Base-by-base conservation (phyloP, 2,329 filamentous ascomycete genomes). In the Neofusicoccum ribis region DNA sequence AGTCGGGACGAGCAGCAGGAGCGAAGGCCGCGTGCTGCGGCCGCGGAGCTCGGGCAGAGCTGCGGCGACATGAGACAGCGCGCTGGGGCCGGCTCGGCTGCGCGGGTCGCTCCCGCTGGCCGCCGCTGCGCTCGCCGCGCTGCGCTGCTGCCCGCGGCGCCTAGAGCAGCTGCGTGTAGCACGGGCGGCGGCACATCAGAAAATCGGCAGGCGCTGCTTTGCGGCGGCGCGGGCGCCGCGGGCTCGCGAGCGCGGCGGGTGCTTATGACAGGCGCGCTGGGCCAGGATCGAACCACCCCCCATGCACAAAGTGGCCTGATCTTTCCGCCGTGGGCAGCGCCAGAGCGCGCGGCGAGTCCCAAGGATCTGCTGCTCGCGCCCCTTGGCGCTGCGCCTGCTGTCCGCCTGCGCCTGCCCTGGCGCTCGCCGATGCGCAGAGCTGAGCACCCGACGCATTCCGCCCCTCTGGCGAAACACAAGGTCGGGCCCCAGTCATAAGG, bases 401-500 rank as follows among this genome's bases (percentile, higher is more conserved):
- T 47, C 56, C 56, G 56, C 56, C 56, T 60, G 59, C 59, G 56
- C 36, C 27, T 61, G 58, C 58, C 58, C 58, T 62, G 44, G 46
- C 59, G 3, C 46, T 41, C 46, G 11, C 46, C 59, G 46, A 62
- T 62, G 59, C 59, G 59, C 58, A 46, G 39, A 11, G 39, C 43
- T 60, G 56, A 47, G 56, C 43, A 47, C 56, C 56, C 59, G 59
- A 50, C 44, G 59, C 59, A 62, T 62, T 62, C 59, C 59, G 59
- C 59, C 47, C 34, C 44, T 62, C 44, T 50, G 34, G 58, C 59
- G 59, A 62, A 62, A 62, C 59, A 50, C 59, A 50, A 41, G 44
- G 44, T 27, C 59, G 59, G 54, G 44, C 59, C 47, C 59, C 59
- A 62, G 59, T 62, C 59, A 51, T 62, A 62, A 62, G 59, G 59